phyloP scores from a whole-genome alignment of 768 basidiomycete genomes.

The Mycena galericulata region DNA sequence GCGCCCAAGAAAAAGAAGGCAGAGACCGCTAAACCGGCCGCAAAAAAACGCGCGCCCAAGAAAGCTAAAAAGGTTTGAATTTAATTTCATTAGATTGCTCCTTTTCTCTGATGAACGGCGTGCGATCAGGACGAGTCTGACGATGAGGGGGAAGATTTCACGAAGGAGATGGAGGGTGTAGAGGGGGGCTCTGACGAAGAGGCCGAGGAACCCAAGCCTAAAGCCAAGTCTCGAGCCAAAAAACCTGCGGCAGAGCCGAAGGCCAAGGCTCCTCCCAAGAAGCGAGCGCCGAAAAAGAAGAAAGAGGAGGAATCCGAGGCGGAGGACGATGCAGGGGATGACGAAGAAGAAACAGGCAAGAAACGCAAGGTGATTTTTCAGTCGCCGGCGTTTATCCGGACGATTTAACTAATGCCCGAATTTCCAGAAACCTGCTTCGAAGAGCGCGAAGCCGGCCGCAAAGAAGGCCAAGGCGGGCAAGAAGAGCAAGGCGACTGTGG shows the following conservation, averaged over 20 bases:
- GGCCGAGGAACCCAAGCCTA: constrained; percentile 53
- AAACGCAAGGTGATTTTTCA: constrained; percentile 73
- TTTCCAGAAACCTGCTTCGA: constrained; percentile 55
- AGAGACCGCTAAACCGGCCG: constrained; percentile 41
- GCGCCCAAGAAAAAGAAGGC: constrained; percentile 44
- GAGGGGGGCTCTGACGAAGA: constrained; percentile 10
- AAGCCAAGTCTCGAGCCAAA: constrained; percentile 50
- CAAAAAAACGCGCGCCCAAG: not conserved
- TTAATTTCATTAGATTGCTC: not conserved
- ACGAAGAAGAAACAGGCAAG: constrained; percentile 62
- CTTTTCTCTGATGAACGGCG: constrained; percentile 38
- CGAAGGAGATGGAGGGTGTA: too few relatives aligned
- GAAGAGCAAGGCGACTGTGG: constrained; percentile 18
- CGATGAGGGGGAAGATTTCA: not conserved
- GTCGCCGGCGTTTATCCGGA: not conserved
- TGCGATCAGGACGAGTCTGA: constrained; percentile 47
- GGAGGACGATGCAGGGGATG: constrained; percentile 60
- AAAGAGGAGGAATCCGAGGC: constrained; percentile 52
- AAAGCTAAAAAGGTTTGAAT: constrained; percentile 40
- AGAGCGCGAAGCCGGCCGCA: constrained; percentile 57
- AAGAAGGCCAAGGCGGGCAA: constrained; percentile 57
- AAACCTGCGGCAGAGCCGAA: constrained; percentile 45
- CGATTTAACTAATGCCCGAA: not conserved
- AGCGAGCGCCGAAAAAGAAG: constrained; percentile 52
- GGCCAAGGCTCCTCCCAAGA: constrained; percentile 56